Evolutionary conservation across 352 stramenopile genomes (phyloP).

Genomic region (Pythium utonaiense): DNA sequence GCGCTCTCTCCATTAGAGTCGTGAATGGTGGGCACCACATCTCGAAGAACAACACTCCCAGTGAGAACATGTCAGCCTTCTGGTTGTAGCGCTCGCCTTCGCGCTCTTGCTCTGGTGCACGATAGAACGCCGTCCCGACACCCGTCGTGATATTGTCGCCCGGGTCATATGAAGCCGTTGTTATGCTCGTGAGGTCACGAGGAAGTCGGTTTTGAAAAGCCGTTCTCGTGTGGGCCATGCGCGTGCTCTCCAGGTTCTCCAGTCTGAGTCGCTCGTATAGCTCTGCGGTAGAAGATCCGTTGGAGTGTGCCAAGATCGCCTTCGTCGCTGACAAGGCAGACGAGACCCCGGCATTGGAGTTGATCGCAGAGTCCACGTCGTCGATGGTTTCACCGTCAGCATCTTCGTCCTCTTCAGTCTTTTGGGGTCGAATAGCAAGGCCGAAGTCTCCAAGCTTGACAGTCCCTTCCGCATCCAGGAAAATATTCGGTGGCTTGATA

Average conservation of each 20-base stretch:
- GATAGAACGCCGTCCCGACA: slow-evolving; percentile 95
- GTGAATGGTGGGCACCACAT: slow-evolving; percentile 93
- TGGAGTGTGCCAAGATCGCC: slow-evolving; percentile 45
- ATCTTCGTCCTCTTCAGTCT: slow-evolving; percentile 42
- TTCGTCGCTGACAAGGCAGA: slow-evolving; percentile 5
- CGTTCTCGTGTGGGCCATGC: slow-evolving; percentile 21
- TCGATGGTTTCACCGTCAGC: slow-evolving; percentile 1
- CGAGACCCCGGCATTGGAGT: not conserved
- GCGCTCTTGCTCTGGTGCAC: slow-evolving; percentile 92
- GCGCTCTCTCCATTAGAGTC: slow-evolving; percentile 87
- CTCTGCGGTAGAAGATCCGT: slow-evolving; percentile 63
- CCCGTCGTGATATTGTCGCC: slow-evolving; percentile 87
- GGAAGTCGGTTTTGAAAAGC: not conserved
- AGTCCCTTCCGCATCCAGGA: slow-evolving; percentile 90
- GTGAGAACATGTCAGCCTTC: slow-evolving; percentile 93
- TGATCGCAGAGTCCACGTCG: slow-evolving; percentile 1
- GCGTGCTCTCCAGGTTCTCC: slow-evolving; percentile 65
- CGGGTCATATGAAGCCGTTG: slow-evolving; percentile 52
- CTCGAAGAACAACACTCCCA: slow-evolving; percentile 95
- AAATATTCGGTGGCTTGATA: slow-evolving; percentile 93
- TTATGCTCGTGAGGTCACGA: slow-evolving; percentile 41
- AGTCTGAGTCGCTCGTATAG: slow-evolving; percentile 65
- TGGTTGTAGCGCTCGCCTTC: slow-evolving; percentile 87
- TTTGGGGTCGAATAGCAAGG: slow-evolving; percentile 83
- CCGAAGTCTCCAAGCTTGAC: slow-evolving; percentile 95